Base-by-base conservation (phyloP, 2,329 filamentous ascomycete species). In the Hypoxylon sp. region DNA sequence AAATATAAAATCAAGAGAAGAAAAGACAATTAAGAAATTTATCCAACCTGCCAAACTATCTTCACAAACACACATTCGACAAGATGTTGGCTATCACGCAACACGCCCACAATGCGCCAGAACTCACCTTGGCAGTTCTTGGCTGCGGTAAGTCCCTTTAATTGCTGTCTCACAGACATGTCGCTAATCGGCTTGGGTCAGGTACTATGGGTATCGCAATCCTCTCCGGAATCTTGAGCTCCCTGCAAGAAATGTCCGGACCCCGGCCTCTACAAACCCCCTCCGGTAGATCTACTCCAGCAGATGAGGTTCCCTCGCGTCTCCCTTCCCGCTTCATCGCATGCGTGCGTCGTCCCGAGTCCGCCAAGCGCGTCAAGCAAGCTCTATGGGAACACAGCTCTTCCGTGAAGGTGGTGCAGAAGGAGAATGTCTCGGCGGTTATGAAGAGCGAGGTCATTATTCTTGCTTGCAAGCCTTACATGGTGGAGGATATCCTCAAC, bases 151-250 rank as follows among this genome's bases (percentile, higher is more conserved):
- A 67, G 82, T 59, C 55, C 8, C 29, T 16, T 9, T 31, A 36
- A 20, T 26, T 43, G 25, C 12, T 21, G 3, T 49, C 16, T 47
- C 23, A 17, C 27, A n/a, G 9, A 25, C 12, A 26, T 30, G 30
- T 21, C 51, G 35, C 35, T 45, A 44, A 37, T 51, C 64, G 31
- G 63, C 42, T 32, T 29, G 50, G 26, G 11, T 42, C 62, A 91
- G 88, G 90, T 60, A 92, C 86, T 43, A 89, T 96, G 84, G 91
- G 91, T 51, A 89, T 90, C 54, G 90, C 90, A 50, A 92, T 96
- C 62, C 82, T 95, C 49, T 86, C 82, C 45, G 91, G 90, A 58
- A 87, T 96, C 66, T 81, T 95, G 62, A 78, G 83, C 53, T 89
- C 88, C 7, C 79, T 94, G 32, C 75, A 76, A 27, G 78, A 77